phyloP scores from a whole-genome alignment of 2,329 filamentous ascomycete species.

The Aspergillus fumigatus region DNA sequence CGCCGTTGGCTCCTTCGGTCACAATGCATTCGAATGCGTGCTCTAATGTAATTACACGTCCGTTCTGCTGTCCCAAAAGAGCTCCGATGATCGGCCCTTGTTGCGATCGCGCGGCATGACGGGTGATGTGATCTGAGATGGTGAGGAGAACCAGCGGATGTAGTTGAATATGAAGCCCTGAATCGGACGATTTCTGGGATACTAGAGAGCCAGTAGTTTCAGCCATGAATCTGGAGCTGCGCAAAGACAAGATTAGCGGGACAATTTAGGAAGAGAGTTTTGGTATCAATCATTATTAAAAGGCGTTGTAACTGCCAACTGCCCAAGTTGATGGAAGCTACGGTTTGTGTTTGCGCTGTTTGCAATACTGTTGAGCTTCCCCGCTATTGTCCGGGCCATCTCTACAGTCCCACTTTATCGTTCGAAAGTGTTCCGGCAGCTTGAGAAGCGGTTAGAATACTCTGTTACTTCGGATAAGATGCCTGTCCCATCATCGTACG shows the following conservation, averaged over 20 bases:
- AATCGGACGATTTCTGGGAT: slow-evolving; percentile 66
- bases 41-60: slow-evolving; percentile 84
- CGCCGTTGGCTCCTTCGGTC: slow-evolving; percentile 46
- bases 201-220: slow-evolving; percentile 54
- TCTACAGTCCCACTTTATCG: neutral
- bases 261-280: neutral
- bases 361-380: slow-evolving; percentile 22
- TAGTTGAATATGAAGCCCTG: slow-evolving; percentile 72
- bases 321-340: slow-evolving; percentile 10
- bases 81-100: slow-evolving; percentile 75
- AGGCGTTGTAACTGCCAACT: slow-evolving; percentile 1
- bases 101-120: slow-evolving; percentile 75
- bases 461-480: slow-evolving; percentile 17
- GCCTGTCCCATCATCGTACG: slow-evolving; percentile 32
- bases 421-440: neutral
- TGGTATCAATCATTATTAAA: neutral
- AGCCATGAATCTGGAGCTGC: slow-evolving; percentile 42
- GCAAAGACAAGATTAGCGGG: neutral
- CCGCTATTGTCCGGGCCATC: slow-evolving; percentile 15
- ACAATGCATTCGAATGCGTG: slow-evolving; percentile 83
- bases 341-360: slow-evolving; percentile 27
- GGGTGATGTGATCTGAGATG: slow-evolving; percentile 93
- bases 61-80: slow-evolving; percentile 87
- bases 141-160: slow-evolving; percentile 94
- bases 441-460: neutral